These are phyloP conservation scores for Yamadazyma insecticola DNA, from an alignment of 805 yeast genomes.

Conservation along the genomic window DNA sequence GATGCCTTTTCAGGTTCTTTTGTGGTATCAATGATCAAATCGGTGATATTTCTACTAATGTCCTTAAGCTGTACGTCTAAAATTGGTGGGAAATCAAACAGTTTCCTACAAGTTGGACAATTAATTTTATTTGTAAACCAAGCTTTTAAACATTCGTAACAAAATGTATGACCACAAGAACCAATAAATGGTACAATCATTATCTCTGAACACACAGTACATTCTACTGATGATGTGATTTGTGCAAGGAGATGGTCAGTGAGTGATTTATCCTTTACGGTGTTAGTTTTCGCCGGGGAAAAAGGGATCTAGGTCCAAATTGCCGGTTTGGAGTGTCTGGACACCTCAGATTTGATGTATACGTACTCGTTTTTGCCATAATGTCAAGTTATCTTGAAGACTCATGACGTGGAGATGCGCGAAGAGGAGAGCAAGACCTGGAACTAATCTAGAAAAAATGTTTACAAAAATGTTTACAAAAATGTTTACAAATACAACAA, in stretches of 20 bases:
- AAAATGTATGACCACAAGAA: slow-evolving; percentile 70
- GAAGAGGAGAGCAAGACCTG: no score
- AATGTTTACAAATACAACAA: no score
- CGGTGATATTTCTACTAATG: slow-evolving; percentile 29
- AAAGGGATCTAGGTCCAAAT: no score
- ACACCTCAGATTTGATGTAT: no score
- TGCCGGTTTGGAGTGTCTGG: no score
- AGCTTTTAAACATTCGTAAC: slow-evolving; percentile 57
- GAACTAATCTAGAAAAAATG: no score
- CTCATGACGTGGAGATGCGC: no score
- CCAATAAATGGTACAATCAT: slow-evolving; percentile 63
- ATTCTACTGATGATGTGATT: slow-evolving; percentile 34
- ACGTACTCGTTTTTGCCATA: no score
- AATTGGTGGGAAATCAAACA: slow-evolving; percentile 45
- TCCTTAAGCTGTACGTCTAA: slow-evolving; percentile 51
- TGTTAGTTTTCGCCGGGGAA: no score
- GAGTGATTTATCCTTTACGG: slow-evolving; percentile 6
- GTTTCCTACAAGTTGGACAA: slow-evolving; percentile 67
- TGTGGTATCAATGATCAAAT: slow-evolving; percentile 34
- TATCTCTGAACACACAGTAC: slow-evolving; percentile 66
- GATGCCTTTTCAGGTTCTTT: slow-evolving; percentile 17
- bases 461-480: no score
- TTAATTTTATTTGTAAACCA: slow-evolving; percentile 57
- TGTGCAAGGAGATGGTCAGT: slow-evolving; percentile 18
- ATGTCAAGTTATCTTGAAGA: no score